Conservation (phyloP, 2,329 filamentous ascomycete species). For the Lasiodiplodia sp. region DNA sequence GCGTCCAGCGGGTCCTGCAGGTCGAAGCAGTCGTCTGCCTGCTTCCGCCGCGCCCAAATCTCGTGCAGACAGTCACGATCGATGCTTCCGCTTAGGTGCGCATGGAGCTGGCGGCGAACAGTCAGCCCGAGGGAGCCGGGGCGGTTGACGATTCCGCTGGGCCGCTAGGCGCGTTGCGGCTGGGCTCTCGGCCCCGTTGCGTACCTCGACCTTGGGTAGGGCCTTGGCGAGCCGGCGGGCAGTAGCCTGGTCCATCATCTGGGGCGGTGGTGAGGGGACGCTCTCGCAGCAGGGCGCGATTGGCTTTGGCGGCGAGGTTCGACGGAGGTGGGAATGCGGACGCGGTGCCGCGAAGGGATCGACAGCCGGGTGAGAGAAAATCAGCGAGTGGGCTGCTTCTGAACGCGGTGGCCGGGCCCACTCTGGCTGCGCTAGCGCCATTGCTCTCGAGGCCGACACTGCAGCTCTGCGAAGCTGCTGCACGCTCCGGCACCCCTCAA, state of each 20-base stretch:
- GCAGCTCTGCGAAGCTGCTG: conserved; percentile 8
- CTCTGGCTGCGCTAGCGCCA: conserved; percentile 12
- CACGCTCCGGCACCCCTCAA: conserved; percentile 1
- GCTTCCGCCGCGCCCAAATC: conserved; percentile 71
- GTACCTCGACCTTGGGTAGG: conserved; percentile 55
- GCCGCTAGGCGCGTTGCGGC: conserved; percentile 29
- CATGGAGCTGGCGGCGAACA: conserved; percentile 68
- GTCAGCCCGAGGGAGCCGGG: conserved; percentile 38
- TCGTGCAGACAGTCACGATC: conserved; percentile 74
- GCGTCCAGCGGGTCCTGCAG: conserved; percentile 73
- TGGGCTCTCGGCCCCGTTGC: conserved; percentile 30
- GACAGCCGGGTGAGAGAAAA: conserved; percentile 16
- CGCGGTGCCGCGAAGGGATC: conserved; percentile 20
- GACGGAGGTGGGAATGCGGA: conserved; percentile 12
- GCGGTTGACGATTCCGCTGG: conserved; percentile 21
- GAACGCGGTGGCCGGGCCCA: conserved; percentile 16
- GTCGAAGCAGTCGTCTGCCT: conserved; percentile 56
- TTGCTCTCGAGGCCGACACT: not conserved
- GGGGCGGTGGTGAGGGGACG: not conserved
- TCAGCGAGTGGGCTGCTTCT: conserved; percentile 22
- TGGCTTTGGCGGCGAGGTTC: conserved; percentile 6
- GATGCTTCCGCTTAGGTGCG: conserved; percentile 81
- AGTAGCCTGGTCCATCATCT: conserved; percentile 16
- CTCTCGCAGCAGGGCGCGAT: conserved; percentile 3
- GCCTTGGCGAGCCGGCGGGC: conserved; percentile 40